These are phyloP conservation scores for Aspergillus carbonarius DNA, from an alignment of 2,329 filamentous ascomycete species.

Conservation along the genomic window DNA sequence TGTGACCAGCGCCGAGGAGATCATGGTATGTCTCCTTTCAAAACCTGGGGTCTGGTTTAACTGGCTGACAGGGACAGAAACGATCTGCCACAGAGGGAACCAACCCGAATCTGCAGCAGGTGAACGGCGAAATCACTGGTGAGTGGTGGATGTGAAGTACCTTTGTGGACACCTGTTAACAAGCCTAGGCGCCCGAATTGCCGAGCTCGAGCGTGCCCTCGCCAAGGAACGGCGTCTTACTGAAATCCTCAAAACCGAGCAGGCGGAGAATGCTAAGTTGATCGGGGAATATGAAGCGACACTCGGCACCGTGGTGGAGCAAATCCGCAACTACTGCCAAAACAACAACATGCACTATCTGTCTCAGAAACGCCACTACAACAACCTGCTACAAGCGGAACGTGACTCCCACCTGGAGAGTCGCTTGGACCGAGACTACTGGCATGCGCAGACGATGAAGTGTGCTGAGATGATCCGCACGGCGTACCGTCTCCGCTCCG, in stretches of 20 bases:
- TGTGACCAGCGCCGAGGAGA: conserved; percentile 50
- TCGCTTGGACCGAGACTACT: conserved; percentile 51
- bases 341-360: conserved; percentile 51
- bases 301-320: conserved; percentile 50
- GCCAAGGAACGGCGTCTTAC: conserved; percentile 45
- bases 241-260: conserved; percentile 47
- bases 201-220: conserved; percentile 50
- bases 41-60: not conserved
- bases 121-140: conserved; percentile 46
- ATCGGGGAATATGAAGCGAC: conserved; percentile 50
- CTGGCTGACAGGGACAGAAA: conserved; percentile 32
- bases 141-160: conserved; percentile 9
- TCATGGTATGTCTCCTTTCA: conserved; percentile 40
- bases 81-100: conserved; percentile 44
- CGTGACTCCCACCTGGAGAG: conserved; percentile 50
- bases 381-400: conserved; percentile 51
- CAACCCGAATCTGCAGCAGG: conserved; percentile 42
- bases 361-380: conserved; percentile 49
- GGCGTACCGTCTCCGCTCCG: conserved; percentile 48
- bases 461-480: conserved; percentile 51
- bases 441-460: conserved; percentile 49
- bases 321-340: conserved; percentile 52
- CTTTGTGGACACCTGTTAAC: not conserved
- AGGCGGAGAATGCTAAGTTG: conserved; percentile 48
- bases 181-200: conserved; percentile 45